A percentile compares a stretch with the other conserved stretches of the same genome.
Conservation (phyloP, 352 stramenopile genomes). For the Pythium brachiatum region DNA sequence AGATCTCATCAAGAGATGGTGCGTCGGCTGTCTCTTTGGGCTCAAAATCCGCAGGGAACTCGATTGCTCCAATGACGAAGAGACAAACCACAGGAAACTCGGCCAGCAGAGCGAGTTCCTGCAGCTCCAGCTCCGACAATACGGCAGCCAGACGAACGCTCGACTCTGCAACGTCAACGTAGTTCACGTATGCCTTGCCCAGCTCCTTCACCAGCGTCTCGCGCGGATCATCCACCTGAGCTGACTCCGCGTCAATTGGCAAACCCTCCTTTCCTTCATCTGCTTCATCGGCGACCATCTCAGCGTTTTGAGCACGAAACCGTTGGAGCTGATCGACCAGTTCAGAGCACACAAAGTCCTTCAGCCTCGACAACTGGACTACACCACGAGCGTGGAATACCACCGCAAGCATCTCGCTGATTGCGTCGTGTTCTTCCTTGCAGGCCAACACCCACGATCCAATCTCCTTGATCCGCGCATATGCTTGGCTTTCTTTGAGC, state of each 20-base stretch:
- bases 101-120: slow-evolving; percentile 32
- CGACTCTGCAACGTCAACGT: slow-evolving; percentile 47
- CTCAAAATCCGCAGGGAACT: slow-evolving; percentile 12
- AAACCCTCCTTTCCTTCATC: background rate
- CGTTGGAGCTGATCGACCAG: slow-evolving; percentile 12
- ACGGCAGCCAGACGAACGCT: slow-evolving; percentile 32
- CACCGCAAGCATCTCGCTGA: slow-evolving; percentile 68
- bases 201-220: slow-evolving; percentile 45
- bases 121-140: slow-evolving; percentile 8
- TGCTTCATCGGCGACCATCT: background rate
- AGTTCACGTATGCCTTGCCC: slow-evolving; percentile 62
- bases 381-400: slow-evolving; percentile 43
- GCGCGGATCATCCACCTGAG: background rate
- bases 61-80: slow-evolving; percentile 19
- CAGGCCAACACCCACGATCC: slow-evolving; percentile 66
- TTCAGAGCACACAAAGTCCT: slow-evolving; percentile 7
- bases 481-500: slow-evolving; percentile 49
- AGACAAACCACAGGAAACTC: slow-evolving; percentile 41
- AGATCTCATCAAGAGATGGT: background rate
- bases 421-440: slow-evolving; percentile 82
- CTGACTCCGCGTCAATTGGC: background rate
- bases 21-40: background rate
- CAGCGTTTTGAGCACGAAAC: background rate
- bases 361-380: slow-evolving; percentile 27
- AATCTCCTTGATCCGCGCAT: slow-evolving; percentile 65